Evolutionary conservation across 495 filamentous ascomycete species (phyloP).

Genomic region (Cercophora samala): DNA sequence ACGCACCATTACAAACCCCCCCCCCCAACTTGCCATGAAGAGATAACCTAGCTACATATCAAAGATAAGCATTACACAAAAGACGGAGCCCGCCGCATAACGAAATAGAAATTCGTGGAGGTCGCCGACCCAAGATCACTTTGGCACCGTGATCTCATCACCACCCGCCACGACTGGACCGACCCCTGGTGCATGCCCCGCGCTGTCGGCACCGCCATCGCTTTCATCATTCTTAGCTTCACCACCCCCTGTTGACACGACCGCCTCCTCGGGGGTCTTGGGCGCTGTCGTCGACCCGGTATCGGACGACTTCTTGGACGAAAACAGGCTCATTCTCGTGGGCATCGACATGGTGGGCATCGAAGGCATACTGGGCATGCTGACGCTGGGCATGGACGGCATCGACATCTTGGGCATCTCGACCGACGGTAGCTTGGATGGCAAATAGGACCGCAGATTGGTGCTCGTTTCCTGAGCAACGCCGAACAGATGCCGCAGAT

Average conservation of each 20-base stretch:
- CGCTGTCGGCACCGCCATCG: background rate
- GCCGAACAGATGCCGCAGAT: constrained; percentile 46
- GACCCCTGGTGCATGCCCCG: background rate
- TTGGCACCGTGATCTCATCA: constrained; percentile 3
- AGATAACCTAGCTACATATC: background rate
- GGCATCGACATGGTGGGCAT: constrained; percentile 28
- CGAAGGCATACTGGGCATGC: constrained; percentile 27
- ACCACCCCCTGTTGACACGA: background rate
- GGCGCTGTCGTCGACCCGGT: background rate
- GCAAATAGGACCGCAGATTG: constrained; percentile 39
- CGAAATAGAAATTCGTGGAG: background rate
- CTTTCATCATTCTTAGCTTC: background rate
- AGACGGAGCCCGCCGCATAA: background rate
- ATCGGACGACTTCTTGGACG: constrained; percentile 13
- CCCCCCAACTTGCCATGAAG: background rate
- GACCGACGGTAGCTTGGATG: constrained; percentile 42
- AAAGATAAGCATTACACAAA: background rate
- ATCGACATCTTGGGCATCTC: constrained; percentile 31
- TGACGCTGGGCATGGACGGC: constrained; percentile 25
- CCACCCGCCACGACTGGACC: background rate
- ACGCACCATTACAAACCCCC: background rate
- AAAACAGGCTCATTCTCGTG: constrained; percentile 20
- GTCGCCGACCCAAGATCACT: background rate
- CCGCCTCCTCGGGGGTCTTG: background rate
- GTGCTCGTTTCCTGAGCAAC: constrained; percentile 44